Conservation (phyloP, 2,329 filamentous ascomycete species). For the Aureobasidium subglaciale region DNA sequence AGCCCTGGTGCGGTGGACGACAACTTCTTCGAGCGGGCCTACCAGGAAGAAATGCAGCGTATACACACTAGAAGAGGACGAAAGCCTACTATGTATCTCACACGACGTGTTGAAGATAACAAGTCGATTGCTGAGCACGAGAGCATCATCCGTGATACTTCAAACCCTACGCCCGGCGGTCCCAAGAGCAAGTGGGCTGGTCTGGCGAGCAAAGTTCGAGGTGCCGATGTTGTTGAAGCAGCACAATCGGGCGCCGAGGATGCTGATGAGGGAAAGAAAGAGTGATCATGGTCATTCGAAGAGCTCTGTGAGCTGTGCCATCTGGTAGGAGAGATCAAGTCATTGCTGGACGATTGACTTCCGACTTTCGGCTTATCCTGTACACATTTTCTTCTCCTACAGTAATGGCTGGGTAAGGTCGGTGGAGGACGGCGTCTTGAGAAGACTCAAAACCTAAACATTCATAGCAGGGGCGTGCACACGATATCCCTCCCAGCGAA, state of each 20-base stretch:
- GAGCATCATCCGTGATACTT: constrained; percentile 20
- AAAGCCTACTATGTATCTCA: constrained; percentile 52
- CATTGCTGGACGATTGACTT: background rate
- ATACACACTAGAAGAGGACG: constrained; percentile 50
- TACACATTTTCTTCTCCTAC: too few species aligned
- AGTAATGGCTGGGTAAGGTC: too few species aligned
- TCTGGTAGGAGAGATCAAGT: background rate
- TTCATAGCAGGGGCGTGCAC: background rate
- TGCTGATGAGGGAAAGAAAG: background rate
- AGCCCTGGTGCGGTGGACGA: constrained; percentile 79
- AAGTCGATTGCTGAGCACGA: constrained; percentile 30
- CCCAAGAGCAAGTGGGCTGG: constrained; percentile 25
- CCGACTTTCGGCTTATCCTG: too few species aligned
- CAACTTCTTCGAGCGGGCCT: constrained; percentile 83
- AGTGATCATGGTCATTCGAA: background rate
- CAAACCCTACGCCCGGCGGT: background rate
- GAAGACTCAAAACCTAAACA: background rate
- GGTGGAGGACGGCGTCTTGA: too few species aligned
- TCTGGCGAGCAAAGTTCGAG: constrained; percentile 23
- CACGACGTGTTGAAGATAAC: constrained; percentile 41
- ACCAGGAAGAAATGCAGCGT: constrained; percentile 70
- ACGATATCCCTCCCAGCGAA: background rate
- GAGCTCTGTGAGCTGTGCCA: background rate
- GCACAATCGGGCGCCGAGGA: background rate
- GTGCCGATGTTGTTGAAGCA: background rate